Evolutionary conservation across 2,329 filamentous ascomycete genomes (phyloP).

Genomic region (Aspergillus calidoustus): DNA sequence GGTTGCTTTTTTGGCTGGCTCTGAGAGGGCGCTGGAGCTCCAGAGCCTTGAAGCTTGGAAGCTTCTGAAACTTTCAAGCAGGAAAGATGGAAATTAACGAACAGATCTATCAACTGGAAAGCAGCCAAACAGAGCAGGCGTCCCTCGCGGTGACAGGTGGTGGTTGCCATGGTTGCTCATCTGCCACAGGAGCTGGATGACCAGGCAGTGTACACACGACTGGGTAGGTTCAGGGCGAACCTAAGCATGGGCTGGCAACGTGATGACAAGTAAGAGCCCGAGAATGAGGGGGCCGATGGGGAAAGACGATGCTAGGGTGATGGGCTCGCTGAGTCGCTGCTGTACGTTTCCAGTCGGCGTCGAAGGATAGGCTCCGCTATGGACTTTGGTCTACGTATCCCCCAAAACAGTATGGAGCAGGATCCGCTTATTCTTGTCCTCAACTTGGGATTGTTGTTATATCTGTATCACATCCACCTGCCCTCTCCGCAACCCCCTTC

Average conservation of each 20-base stretch:
- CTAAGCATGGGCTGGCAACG: constrained; percentile 1
- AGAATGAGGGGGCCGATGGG: constrained; percentile 10
- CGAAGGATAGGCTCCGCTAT: constrained; percentile 3
- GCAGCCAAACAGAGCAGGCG: not conserved
- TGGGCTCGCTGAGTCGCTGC: constrained; percentile 5
- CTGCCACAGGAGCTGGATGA: constrained; percentile 16
- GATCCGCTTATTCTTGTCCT: constrained; percentile 8
- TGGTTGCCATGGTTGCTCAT: constrained; percentile 13
- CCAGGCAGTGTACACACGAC: constrained; percentile 11
- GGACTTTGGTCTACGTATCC: not conserved
- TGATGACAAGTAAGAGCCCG: constrained; percentile 11
- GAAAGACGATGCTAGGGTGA: constrained; percentile 6
- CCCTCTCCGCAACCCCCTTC: not conserved
- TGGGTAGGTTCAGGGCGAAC: constrained; percentile 15
- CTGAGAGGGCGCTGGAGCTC: not conserved
- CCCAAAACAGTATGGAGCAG: constrained; percentile 3
- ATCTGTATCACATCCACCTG: constrained; percentile 23
- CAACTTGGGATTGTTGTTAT: constrained; percentile 4
- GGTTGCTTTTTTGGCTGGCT: constrained; percentile 15
- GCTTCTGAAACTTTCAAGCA: not conserved
- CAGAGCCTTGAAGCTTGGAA: not conserved
- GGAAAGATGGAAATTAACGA: not conserved
- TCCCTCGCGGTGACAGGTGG: not conserved
- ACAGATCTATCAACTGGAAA: not conserved
- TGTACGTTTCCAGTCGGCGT: constrained; percentile 4